Conservation (phyloP, 768 basidiomycete species). For the Polyporus arcularius region DNA sequence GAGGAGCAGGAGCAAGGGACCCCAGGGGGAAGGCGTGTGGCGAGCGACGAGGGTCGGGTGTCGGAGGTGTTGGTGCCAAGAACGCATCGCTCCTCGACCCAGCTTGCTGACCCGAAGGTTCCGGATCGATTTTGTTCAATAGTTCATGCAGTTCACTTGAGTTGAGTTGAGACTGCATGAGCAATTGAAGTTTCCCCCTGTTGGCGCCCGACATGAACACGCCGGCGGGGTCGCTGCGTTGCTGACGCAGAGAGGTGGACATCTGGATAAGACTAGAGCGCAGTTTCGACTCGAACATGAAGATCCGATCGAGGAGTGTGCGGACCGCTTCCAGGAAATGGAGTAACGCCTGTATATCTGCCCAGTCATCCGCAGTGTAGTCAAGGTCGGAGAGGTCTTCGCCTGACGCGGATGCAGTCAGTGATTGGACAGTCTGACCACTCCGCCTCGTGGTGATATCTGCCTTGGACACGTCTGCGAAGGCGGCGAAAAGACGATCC, state of each 20-base stretch:
- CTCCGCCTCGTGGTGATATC: slow-evolving; percentile 41
- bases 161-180: slow-evolving; percentile 85
- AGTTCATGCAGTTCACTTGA: slow-evolving; percentile 71
- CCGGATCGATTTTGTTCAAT: slow-evolving; percentile 53
- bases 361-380: slow-evolving; percentile 89
- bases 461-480: slow-evolving; percentile 65
- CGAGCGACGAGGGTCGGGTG: slow-evolving; percentile 34
- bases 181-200: slow-evolving; percentile 68
- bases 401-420: slow-evolving; percentile 39
- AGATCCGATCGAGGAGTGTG: slow-evolving; percentile 66
- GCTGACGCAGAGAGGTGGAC: slow-evolving; percentile 58
- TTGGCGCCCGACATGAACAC: slow-evolving; percentile 54
- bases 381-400: slow-evolving; percentile 76
- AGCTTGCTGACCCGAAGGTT: slow-evolving; percentile 25
- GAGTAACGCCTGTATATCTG: slow-evolving; percentile 76
- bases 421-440: slow-evolving; percentile 20
- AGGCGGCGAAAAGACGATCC: slow-evolving; percentile 69
- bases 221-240: slow-evolving; percentile 49
- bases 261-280: slow-evolving; percentile 58
- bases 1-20: slow-evolving; percentile 22
- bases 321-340: slow-evolving; percentile 84
- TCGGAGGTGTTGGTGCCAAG: slow-evolving; percentile 18
- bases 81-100: slow-evolving; percentile 18
- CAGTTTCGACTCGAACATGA: slow-evolving; percentile 70
- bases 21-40: slow-evolving; percentile 17